Evolutionary conservation across 2,329 filamentous ascomycete genomes (phyloP).

Genomic region (Aspergillus pseudotamarii): DNA sequence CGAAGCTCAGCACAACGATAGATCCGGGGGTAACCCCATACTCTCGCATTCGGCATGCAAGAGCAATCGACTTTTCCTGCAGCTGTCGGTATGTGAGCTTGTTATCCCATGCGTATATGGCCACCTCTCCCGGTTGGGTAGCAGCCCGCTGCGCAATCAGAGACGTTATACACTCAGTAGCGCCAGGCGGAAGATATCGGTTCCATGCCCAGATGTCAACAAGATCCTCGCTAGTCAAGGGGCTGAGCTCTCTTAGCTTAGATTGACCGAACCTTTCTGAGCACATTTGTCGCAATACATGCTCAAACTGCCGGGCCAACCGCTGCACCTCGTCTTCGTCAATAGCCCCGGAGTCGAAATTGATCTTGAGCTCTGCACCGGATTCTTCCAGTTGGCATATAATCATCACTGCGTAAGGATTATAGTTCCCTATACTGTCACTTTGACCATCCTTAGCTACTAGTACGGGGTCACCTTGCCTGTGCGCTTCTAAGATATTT

Average conservation of each 20-base stretch:
- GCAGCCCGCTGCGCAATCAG: not conserved
- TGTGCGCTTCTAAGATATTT: not conserved
- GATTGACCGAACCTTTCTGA: not conserved
- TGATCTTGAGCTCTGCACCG: slow-evolving; percentile 1
- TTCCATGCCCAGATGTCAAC: not conserved
- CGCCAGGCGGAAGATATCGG: not conserved
- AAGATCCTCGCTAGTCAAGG: not conserved
- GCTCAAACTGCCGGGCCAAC: slow-evolving; percentile 4
- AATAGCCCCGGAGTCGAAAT: not conserved
- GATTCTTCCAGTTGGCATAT: slow-evolving; percentile 3
- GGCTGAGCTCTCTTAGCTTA: not conserved
- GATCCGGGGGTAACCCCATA: slow-evolving; percentile 22
- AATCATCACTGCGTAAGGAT: slow-evolving; percentile 1
- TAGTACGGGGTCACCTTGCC: not conserved
- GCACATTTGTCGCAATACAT: not conserved
- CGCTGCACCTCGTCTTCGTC: not conserved
- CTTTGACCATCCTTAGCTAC: not conserved
- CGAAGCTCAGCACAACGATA: slow-evolving; percentile 13
- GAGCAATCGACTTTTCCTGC: slow-evolving; percentile 27
- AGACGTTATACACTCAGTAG: not conserved
- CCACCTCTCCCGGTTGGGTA: slow-evolving; percentile 1
- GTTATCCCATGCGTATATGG: slow-evolving; percentile 18
- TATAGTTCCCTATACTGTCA: not conserved
- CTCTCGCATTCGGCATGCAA: slow-evolving; percentile 26
- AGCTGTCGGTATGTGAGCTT: slow-evolving; percentile 12